These are phyloP conservation scores for Berberis thunbergii DNA, from an alignment of 164 flowering plant species.

Conservation along the genomic window DNA sequence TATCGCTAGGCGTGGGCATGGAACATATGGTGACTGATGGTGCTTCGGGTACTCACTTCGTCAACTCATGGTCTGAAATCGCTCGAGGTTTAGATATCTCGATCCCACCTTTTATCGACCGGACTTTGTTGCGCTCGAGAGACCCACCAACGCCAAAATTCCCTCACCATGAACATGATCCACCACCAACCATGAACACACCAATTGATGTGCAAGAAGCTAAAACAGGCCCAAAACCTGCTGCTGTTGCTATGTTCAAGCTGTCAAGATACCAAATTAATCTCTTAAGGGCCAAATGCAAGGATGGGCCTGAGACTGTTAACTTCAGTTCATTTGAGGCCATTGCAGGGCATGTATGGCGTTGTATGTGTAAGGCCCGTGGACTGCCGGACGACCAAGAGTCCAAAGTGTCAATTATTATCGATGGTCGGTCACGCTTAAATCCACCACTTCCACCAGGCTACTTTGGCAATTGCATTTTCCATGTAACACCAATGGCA, in stretches of 20 bases:
- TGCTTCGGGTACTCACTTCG: not conserved
- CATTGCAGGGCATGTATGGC: conserved; percentile 67
- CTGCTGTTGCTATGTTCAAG: conserved; percentile 37
- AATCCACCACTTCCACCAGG: conserved; percentile 47
- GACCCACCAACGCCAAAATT: conserved; percentile 50
- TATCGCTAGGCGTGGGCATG: conserved; percentile 32
- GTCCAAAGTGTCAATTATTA: conserved; percentile 50
- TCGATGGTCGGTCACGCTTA: conserved; percentile 52
- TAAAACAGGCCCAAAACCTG: conserved; percentile 1
- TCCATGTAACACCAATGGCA: conserved; percentile 49
- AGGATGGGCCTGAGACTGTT: conserved; percentile 38
- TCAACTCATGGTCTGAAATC: conserved; percentile 30
- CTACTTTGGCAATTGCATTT: conserved; percentile 63
- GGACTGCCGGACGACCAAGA: conserved; percentile 40
- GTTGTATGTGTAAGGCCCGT: conserved; percentile 47
- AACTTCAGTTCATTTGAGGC: conserved; percentile 55
- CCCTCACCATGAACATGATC: conserved; percentile 51
- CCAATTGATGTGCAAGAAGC: conserved; percentile 1
- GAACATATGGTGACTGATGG: conserved; percentile 2
- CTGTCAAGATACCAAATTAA: conserved; percentile 40
- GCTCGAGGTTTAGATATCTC: conserved; percentile 50
- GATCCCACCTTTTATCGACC: conserved; percentile 49
- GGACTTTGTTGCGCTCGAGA: conserved; percentile 43
- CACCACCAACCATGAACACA: conserved; percentile 32
- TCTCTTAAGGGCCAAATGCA: conserved; percentile 41